A percentile compares a stretch with the other conserved stretches of the same genome.
Evolutionary conservation across 1,139 yeast genomes (phyloP).

Genomic region (Pichia sp.): DNA sequence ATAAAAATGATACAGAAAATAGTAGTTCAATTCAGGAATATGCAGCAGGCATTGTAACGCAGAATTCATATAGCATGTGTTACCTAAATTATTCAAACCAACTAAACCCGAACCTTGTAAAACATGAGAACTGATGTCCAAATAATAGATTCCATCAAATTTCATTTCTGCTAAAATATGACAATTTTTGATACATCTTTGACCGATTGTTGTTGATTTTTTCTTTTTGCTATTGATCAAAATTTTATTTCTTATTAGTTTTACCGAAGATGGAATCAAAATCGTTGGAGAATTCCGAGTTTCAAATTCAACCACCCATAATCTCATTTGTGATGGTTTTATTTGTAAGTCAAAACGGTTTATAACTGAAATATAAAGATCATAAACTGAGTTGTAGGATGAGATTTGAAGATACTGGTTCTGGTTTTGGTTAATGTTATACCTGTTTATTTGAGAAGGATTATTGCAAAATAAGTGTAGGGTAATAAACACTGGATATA

Average conservation of each 20-base stretch:
- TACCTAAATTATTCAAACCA: slow-evolving; percentile 82
- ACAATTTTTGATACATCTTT: slow-evolving; percentile 17
- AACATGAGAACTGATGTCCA: slow-evolving; percentile 20
- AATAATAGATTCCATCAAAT: slow-evolving; percentile 20
- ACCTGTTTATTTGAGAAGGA: slow-evolving; percentile 24
- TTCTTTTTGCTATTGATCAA: slow-evolving; percentile 19
- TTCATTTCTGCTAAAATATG: slow-evolving; percentile 24
- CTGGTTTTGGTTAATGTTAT: slow-evolving; percentile 7
- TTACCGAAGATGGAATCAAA: slow-evolving; percentile 15
- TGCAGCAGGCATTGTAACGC: slow-evolving; percentile 89
- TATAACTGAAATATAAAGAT: slow-evolving; percentile 20
- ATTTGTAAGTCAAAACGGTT: slow-evolving; percentile 25
- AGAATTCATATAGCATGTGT: slow-evolving; percentile 95
- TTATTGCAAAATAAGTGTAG: slow-evolving; percentile 42
- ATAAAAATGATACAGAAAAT: slow-evolving; percentile 60
- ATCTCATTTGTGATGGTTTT: slow-evolving; percentile 18
- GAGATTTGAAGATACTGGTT: slow-evolving; percentile 15
- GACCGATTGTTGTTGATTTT: slow-evolving; percentile 12
- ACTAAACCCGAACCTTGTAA: slow-evolving; percentile 40
- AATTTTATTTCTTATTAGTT: slow-evolving; percentile 13
- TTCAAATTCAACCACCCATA: slow-evolving; percentile 20
- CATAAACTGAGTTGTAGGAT: slow-evolving; percentile 14
- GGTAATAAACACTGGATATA: slow-evolving; percentile 43
- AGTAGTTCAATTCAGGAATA: slow-evolving; percentile 74
- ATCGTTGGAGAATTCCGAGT: slow-evolving; percentile 13